Evolutionary conservation across 192 early-diverging fungal genomes (phyloP).

Genomic region (Gonapodya prolifera): DNA sequence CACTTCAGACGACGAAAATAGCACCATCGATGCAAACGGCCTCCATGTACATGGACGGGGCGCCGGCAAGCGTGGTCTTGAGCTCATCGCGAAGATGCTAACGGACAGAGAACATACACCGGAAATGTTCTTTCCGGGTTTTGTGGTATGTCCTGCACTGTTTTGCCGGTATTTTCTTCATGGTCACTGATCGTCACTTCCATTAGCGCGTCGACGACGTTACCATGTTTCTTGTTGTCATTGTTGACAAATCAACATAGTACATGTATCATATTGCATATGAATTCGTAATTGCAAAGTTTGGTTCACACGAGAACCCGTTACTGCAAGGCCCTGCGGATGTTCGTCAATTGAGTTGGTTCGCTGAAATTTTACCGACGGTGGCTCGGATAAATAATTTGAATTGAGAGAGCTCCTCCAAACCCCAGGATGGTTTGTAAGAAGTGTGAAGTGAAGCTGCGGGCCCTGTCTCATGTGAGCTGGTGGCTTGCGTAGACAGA

Average conservation of each 20-base stretch:
- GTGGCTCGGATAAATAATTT: background rate
- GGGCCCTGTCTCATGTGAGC: slow-evolving; percentile 12
- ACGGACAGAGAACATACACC: background rate
- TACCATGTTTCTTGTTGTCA: background rate
- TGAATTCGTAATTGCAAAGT: background rate
- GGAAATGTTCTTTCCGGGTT: background rate
- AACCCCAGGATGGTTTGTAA: slow-evolving; percentile 23
- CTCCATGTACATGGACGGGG: background rate
- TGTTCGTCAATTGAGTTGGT: too few relatives aligned
- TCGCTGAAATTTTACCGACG: too few relatives aligned
- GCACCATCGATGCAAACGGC: background rate
- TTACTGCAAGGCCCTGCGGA: too few relatives aligned
- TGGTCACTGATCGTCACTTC: background rate
- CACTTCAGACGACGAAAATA: background rate
- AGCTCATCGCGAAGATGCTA: background rate
- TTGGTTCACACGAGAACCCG: background rate
- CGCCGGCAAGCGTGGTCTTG: background rate
- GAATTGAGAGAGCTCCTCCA: background rate
- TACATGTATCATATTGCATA: background rate
- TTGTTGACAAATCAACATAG: background rate
- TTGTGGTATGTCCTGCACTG: background rate
- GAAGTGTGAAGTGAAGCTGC: slow-evolving; percentile 30
- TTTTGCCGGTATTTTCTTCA: background rate
- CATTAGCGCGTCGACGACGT: background rate
- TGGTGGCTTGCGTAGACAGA: background rate